phyloP scores from a whole-genome alignment of 2,329 filamentous ascomycete genomes.

The Ceratocystiopsis brevicomis region DNA sequence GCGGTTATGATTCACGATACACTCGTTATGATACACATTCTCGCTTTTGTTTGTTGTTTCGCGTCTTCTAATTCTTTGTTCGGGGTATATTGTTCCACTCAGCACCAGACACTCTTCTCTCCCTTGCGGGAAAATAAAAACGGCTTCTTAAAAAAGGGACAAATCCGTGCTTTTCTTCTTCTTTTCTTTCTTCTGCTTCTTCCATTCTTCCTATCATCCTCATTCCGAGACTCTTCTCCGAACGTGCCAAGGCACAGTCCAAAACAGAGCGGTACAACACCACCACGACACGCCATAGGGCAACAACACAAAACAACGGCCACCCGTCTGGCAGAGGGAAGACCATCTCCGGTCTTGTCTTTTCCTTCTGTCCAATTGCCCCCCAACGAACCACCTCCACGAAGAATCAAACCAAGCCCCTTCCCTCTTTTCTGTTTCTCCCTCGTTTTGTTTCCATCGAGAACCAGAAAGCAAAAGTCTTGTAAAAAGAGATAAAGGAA shows the following conservation, averaged over 20 bases:
- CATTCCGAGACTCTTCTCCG: too few species aligned
- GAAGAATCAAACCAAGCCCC: background rate
- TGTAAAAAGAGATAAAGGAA: constrained; percentile 5
- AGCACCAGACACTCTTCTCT: background rate
- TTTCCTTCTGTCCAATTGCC: too few species aligned
- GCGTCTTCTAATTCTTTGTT: background rate
- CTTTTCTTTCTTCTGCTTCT: background rate
- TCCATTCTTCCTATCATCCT: background rate
- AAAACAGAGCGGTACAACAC: too few species aligned
- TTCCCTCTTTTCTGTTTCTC: constrained; percentile 5
- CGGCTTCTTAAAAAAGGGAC: too few species aligned
- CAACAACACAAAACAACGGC: too few species aligned
- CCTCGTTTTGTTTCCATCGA: constrained; percentile 9
- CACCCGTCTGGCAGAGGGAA: too few species aligned
- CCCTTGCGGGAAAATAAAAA: background rate
- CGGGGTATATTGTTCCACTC: too few species aligned
- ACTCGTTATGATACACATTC: background rate
- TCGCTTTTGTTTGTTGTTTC: background rate
- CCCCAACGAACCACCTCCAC: too few species aligned
- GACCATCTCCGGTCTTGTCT: too few species aligned
- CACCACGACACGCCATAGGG: too few species aligned
- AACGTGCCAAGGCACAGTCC: too few species aligned
- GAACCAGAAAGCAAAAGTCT: constrained; percentile 13
- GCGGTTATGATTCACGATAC: too few species aligned
- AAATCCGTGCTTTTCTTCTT: background rate